Evolutionary conservation across 805 yeast genomes (phyloP), one percentile per base, ranked within the genome.

Genomic region (Saturnispora gosingensis): DNA sequence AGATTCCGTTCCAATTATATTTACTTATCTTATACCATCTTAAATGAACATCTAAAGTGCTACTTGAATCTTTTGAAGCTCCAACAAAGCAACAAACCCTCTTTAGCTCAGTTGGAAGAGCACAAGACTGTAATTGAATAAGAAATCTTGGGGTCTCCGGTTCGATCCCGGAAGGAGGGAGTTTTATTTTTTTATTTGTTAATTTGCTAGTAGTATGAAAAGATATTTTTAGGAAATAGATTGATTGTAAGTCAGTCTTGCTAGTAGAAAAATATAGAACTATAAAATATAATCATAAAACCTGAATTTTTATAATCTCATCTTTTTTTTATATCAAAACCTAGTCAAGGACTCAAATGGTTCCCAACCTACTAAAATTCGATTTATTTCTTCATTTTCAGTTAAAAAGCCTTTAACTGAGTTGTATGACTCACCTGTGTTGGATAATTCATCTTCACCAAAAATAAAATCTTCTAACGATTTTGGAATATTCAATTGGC

Each of bases 81-180:
- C 2, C 2, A 16, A 16, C 18, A 16, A 16, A 16, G 22, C 22
- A 22, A 22, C 22, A 22, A 45, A 22, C 53, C 50, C 53, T 46
- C 39, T 45, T 46, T 50, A 50, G 53, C 53, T 50, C 53, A 50
- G 53, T 46, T 50, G 53, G 53, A 50, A 50, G 53, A 50, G 53
- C 53, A 50, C 43, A 36, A 35, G 53, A 50, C 53, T 50, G 53
- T 50, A 50, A 50, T 28, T 16, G 8, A 25, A 16, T 36, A 36
- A 24, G 53, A 46, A 18, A 50, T 50, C 53, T 35, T 36, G 36
- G 53, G 53, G 53, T 50, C 53, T 46, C 53, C 53, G 53, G 53
- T 50, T 50, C 53, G 53, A 50, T 50, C 53, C 53, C 53, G 53
- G 53, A 46, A 46, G 53, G 42, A 46, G 53, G 50, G 53, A 50